Percentiles rank a stretch among this genome's conserved stretches.
These are phyloP conservation scores for Tetratostichococcus sp. DNA, from an alignment of 139 green algal species.

Conservation along the genomic window DNA sequence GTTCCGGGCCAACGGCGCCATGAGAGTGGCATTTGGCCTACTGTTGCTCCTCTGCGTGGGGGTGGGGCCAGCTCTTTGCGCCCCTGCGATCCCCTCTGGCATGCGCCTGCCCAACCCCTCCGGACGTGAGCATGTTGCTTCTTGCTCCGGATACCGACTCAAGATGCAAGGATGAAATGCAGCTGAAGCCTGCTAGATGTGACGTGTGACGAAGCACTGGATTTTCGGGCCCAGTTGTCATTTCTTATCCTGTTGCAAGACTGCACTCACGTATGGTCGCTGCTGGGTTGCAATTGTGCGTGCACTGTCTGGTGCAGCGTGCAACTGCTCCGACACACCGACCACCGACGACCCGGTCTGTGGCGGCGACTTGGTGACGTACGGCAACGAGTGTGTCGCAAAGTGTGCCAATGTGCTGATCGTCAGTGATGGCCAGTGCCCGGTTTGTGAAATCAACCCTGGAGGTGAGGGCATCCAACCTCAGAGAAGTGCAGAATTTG, in stretches of 20 bases:
- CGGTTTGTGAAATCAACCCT: neutral
- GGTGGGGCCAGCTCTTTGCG: neutral
- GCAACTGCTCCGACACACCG: neutral
- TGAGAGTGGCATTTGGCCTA: neutral
- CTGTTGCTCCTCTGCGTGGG: neutral
- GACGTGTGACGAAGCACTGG: too few species aligned
- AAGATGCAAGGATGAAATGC: too few species aligned
- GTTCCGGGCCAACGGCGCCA: too few species aligned
- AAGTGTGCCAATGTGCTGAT: neutral
- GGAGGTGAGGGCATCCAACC: neutral
- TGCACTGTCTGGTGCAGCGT: neutral
- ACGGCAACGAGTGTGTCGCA: conserved; percentile 14
- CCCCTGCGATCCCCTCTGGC: neutral
- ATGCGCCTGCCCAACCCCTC: neutral
- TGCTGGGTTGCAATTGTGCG: too few species aligned
- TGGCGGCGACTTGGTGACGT: neutral
- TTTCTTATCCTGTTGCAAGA: too few species aligned
- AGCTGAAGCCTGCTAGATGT: too few species aligned
- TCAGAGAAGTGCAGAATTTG: neutral
- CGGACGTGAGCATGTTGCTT: neutral
- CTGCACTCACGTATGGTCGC: too few species aligned
- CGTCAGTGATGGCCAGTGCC: conserved; percentile 10
- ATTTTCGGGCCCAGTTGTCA: too few species aligned
- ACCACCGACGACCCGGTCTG: conserved; percentile 11
- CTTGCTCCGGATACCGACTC: too few species aligned